These are phyloP conservation scores for Pisolithus marmoratus DNA, from an alignment of 768 basidiomycete genomes.

Conservation along the genomic window DNA sequence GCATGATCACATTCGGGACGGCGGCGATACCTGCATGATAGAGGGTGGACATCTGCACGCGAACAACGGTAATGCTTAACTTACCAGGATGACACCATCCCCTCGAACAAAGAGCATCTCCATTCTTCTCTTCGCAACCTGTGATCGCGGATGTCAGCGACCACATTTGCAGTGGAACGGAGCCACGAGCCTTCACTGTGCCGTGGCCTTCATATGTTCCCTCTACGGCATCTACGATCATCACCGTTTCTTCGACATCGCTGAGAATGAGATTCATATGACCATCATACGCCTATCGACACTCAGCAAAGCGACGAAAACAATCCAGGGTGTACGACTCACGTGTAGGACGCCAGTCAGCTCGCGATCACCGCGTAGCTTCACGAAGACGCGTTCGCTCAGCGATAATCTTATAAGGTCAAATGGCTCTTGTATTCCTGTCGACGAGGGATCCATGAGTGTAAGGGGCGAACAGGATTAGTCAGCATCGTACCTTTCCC, in stretches of 20 bases:
- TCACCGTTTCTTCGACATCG: constrained; percentile 96
- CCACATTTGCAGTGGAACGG: not conserved
- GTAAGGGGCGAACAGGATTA: constrained; percentile 11
- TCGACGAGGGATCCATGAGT: constrained; percentile 63
- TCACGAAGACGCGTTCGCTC: constrained; percentile 97
- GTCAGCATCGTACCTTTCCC: constrained; percentile 27
- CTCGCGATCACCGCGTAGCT: constrained; percentile 91
- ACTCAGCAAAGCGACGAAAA: constrained; percentile 6
- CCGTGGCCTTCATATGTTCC: constrained; percentile 49
- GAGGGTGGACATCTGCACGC: constrained; percentile 3
- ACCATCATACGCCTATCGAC: constrained; percentile 91
- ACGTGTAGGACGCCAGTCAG: constrained; percentile 91
- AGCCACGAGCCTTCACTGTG: constrained; percentile 54
- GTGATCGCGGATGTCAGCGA: constrained; percentile 4
- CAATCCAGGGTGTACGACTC: constrained; percentile 24
- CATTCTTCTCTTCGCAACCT: constrained; percentile 92
- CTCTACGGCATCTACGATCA: constrained; percentile 87
- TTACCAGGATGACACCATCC: constrained; percentile 92
- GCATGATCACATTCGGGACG: constrained; percentile 54
- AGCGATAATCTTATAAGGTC: constrained; percentile 95
- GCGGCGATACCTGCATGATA: constrained; percentile 64
- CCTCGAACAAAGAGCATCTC: constrained; percentile 98
- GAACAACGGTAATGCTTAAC: constrained; percentile 20
- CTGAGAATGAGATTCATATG: constrained; percentile 99
- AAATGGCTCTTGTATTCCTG: constrained; percentile 91